Evolutionary conservation across 306 rosid species (phyloP).

Genomic region (Medicago arabica): DNA sequence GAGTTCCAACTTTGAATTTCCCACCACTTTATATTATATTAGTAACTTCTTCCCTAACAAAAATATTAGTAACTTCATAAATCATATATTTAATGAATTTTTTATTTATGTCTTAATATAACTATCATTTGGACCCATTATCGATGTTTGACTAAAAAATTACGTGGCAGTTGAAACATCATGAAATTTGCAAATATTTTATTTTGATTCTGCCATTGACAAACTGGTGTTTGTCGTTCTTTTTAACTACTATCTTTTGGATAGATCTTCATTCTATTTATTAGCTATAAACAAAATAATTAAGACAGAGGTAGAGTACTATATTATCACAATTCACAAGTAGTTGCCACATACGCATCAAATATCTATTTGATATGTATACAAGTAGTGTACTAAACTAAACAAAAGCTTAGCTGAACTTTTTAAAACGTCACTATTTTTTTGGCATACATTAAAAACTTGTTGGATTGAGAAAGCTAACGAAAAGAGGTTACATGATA

Average conservation of each 20-base stretch:
- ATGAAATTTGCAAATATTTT: neutral
- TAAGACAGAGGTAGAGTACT: neutral
- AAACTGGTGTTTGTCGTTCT: conserved; percentile 23
- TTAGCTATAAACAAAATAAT: neutral
- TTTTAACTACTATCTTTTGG: neutral
- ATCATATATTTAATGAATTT: neutral
- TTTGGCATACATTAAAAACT: conserved; percentile 5
- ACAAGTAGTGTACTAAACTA: conserved; percentile 31
- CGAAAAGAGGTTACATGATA: neutral
- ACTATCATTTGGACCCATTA: neutral
- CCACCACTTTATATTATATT: too few species aligned
- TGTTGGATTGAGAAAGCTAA: conserved; percentile 11
- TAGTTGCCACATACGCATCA: conserved; percentile 14
- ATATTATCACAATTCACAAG: conserved; percentile 14
- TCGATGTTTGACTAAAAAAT: neutral
- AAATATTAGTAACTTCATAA: too few species aligned
- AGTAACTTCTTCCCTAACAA: too few species aligned
- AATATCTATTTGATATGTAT: conserved; percentile 27
- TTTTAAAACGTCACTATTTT: conserved; percentile 6
- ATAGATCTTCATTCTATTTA: conserved; percentile 16
- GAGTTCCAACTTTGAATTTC: too few species aligned
- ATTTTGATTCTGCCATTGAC: conserved; percentile 30
- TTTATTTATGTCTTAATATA: neutral
- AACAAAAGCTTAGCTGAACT: conserved; percentile 7
- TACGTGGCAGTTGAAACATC: conserved; percentile 27